A percentile compares a stretch with the other conserved stretches of the same genome.
Conservation (phyloP, 495 filamentous ascomycete genomes). For the Neurospora sp. region DNA sequence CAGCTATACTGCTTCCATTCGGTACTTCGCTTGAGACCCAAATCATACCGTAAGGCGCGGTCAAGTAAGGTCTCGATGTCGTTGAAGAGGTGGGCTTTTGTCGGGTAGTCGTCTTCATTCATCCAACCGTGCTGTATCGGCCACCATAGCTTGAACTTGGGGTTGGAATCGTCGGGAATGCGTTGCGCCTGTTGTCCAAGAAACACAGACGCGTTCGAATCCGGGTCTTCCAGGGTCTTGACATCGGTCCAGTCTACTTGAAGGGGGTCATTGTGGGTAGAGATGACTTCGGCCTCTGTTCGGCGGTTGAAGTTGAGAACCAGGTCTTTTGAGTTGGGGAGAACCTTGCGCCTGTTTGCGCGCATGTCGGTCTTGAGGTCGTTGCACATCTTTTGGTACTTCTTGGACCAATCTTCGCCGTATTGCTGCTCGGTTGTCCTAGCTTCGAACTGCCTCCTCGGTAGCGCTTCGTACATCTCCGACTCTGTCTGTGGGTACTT, state of each 20-base stretch:
- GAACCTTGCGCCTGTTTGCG: slow-evolving; percentile 77
- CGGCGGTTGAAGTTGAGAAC: slow-evolving; percentile 86
- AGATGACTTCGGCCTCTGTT: slow-evolving; percentile 70
- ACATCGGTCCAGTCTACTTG: slow-evolving; percentile 94
- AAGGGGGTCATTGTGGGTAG: slow-evolving; percentile 85
- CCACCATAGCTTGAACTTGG: slow-evolving; percentile 86
- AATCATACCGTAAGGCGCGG: slow-evolving; percentile 70
- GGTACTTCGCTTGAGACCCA: slow-evolving; percentile 64
- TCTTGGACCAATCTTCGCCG: slow-evolving; percentile 72
- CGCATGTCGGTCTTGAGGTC: slow-evolving; percentile 88
- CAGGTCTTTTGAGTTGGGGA: slow-evolving; percentile 92
- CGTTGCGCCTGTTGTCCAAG: slow-evolving; percentile 73
- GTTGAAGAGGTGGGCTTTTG: slow-evolving; percentile 63
- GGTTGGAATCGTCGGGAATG: slow-evolving; percentile 80
- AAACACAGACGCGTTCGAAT: slow-evolving; percentile 55
- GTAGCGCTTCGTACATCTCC: slow-evolving; percentile 76
- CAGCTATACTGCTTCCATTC: slow-evolving; percentile 88
- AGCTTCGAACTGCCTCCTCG: slow-evolving; percentile 74
- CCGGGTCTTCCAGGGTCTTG: slow-evolving; percentile 38
- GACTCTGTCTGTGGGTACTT: slow-evolving; percentile 66
- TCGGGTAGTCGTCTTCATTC: slow-evolving; percentile 81
- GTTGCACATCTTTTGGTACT: slow-evolving; percentile 69
- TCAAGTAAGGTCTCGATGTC: slow-evolving; percentile 83
- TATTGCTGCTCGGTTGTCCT: slow-evolving; percentile 67
- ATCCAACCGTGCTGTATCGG: slow-evolving; percentile 78